Evolutionary conservation across 2,329 filamentous ascomycete species (phyloP).

Genomic region (Furcasterigmium furcatum): DNA sequence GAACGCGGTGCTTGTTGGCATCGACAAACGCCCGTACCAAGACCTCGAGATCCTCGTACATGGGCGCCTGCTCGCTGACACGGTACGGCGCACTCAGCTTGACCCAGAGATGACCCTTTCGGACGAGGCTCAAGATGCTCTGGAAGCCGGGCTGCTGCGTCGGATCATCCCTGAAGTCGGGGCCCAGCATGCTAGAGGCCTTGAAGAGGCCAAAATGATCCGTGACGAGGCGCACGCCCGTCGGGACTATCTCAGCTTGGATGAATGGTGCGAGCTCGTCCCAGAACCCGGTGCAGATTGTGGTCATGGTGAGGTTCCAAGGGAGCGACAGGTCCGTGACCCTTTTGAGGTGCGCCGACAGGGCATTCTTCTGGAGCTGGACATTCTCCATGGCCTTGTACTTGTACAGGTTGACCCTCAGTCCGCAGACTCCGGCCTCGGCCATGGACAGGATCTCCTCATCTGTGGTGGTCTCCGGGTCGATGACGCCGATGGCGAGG

Average conservation of each 20-base stretch:
- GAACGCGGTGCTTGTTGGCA: slow-evolving; percentile 24
- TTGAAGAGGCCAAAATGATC: slow-evolving; percentile 34
- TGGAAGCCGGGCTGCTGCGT: slow-evolving; percentile 23
- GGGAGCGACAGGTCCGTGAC: slow-evolving; percentile 14
- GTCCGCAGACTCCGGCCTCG: slow-evolving; percentile 23
- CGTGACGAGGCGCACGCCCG: slow-evolving; percentile 23
- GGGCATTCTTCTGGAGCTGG: slow-evolving; percentile 23
- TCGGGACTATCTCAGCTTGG: slow-evolving; percentile 12
- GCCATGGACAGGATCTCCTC: slow-evolving; percentile 19
- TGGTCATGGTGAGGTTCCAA: slow-evolving; percentile 27
- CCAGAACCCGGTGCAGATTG: slow-evolving; percentile 25
- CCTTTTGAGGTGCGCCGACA: slow-evolving; percentile 21
- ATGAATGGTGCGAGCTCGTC: slow-evolving; percentile 17
- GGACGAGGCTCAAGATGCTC: slow-evolving; percentile 24
- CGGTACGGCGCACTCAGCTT: slow-evolving; percentile 35
- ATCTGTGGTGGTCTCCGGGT: slow-evolving; percentile 18
- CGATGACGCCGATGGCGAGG: slow-evolving; percentile 24
- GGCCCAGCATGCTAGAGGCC: slow-evolving; percentile 24
- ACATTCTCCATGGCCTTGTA: slow-evolving; percentile 32
- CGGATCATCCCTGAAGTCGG: slow-evolving; percentile 15
- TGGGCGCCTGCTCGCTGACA: slow-evolving; percentile 22
- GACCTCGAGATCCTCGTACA: slow-evolving; percentile 24
- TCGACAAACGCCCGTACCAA: slow-evolving; percentile 25
- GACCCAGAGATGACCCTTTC: slow-evolving; percentile 25
- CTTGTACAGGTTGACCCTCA: slow-evolving; percentile 30